Evolutionary conservation across 352 stramenopile species (phyloP).

Genomic region (Lagenidium sp.): DNA sequence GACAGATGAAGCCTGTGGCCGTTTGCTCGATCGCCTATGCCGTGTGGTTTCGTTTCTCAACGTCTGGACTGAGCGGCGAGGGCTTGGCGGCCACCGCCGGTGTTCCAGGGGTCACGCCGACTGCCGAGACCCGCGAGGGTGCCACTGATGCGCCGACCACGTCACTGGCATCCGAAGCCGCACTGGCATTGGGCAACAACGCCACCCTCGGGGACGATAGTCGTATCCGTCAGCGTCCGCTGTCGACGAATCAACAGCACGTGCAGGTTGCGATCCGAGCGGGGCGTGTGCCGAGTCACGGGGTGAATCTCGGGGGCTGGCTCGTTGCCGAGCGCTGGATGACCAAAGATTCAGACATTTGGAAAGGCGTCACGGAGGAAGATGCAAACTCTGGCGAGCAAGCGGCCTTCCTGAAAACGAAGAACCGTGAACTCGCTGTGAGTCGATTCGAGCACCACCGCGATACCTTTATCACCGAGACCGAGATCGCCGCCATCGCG

Average conservation of each 20-base stretch:
- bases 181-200: no score
- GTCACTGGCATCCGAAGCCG: no score
- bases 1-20: no score
- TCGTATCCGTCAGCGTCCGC: no score
- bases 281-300: slow-evolving; percentile 31
- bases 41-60: no score
- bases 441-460: slow-evolving; percentile 44
- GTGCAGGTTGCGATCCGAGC: slow-evolving; percentile 51
- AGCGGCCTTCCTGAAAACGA: slow-evolving; percentile 36
- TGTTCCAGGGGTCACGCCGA: no score
- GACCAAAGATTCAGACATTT: slow-evolving; percentile 46
- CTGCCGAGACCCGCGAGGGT: no score
- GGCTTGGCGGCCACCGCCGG: no score
- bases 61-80: no score
- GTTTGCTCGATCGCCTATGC: no score
- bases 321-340: slow-evolving; percentile 79
- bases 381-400: slow-evolving; percentile 45
- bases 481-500: slow-evolving; percentile 52
- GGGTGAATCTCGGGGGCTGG: slow-evolving; percentile 73
- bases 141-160: no score
- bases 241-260: slow-evolving; percentile 18
- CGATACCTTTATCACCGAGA: slow-evolving; percentile 55
- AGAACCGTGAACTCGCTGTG: slow-evolving; percentile 23
- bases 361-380: slow-evolving; percentile 29
- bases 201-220: no score